phyloP scores from a whole-genome alignment of 2,329 filamentous ascomycete species.

The Paracamarosporium sp. region DNA sequence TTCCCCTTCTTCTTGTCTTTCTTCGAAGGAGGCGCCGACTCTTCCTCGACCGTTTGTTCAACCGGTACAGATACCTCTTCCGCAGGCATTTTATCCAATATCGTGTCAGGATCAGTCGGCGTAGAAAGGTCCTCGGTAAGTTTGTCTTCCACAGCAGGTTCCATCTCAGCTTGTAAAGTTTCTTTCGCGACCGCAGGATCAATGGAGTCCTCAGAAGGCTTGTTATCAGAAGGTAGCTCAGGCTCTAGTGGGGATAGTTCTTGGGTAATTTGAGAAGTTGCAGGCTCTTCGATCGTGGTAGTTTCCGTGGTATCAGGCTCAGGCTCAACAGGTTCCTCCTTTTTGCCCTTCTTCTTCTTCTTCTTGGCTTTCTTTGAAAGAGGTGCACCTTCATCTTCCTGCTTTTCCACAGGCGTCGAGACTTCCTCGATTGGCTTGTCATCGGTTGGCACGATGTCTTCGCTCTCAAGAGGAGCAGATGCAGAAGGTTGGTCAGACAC shows the following conservation, averaged over 20 bases:
- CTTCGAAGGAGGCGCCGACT: constrained; percentile 18
- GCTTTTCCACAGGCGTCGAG: not conserved
- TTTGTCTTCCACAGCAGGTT: not conserved
- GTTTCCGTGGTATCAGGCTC: not conserved
- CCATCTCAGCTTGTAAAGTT: not conserved
- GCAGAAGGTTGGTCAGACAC: not conserved
- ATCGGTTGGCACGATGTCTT: not conserved
- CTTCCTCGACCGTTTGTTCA: constrained; percentile 5
- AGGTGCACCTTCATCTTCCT: constrained; percentile 10
- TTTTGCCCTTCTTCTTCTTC: constrained; percentile 14
- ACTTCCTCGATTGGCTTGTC: constrained; percentile 5
- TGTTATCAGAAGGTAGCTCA: not conserved
- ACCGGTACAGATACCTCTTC: not conserved
- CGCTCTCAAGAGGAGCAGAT: not conserved
- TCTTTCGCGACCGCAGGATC: not conserved
- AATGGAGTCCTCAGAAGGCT: not conserved
- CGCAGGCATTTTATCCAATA: not conserved
- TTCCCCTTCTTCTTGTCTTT: constrained; percentile 37
- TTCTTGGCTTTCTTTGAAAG: constrained; percentile 31
- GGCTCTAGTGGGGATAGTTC: not conserved
- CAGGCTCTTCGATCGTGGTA: not conserved
- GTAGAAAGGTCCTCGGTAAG: not conserved
- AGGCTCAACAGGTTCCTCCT: not conserved
- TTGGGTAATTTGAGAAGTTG: not conserved
- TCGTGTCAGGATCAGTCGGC: not conserved